Evolutionary conservation across 1,139 yeast species (phyloP).

Genomic region (Meyerozyma smithsonii): DNA sequence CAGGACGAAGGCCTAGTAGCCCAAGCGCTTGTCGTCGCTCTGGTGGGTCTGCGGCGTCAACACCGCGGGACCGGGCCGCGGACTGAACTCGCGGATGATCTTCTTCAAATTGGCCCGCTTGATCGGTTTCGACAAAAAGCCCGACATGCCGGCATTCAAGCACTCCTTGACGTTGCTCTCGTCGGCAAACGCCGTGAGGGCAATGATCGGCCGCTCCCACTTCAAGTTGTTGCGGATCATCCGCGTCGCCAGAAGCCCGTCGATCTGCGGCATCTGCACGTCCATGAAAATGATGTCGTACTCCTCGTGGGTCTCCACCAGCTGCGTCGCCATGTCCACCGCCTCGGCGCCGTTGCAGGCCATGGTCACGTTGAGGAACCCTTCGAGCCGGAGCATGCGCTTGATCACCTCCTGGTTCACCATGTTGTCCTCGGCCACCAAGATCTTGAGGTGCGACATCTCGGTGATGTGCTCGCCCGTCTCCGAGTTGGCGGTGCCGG

Average conservation of each 20-base stretch:
- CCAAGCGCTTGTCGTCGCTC: slow-evolving; percentile 14
- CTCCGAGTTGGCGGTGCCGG: slow-evolving; percentile 52
- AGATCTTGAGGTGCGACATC: slow-evolving; percentile 45
- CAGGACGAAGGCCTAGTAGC: too few relatives aligned
- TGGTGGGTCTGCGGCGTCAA: slow-evolving; percentile 13
- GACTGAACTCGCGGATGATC: slow-evolving; percentile 43
- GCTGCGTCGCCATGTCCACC: slow-evolving; percentile 53
- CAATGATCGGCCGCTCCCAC: slow-evolving; percentile 76
- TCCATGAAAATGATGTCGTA: slow-evolving; percentile 90
- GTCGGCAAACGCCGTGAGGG: slow-evolving; percentile 92
- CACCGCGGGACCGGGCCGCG: slow-evolving; percentile 17
- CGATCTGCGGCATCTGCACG: slow-evolving; percentile 92
- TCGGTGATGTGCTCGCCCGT: slow-evolving; percentile 22
- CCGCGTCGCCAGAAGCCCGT: slow-evolving; percentile 80
- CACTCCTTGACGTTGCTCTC: slow-evolving; percentile 78
- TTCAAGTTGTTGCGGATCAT: slow-evolving; percentile 62
- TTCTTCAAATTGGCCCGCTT: slow-evolving; percentile 62
- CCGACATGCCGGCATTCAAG: slow-evolving; percentile 79
- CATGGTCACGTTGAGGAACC: slow-evolving; percentile 61
- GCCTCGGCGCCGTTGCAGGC: slow-evolving; percentile 94
- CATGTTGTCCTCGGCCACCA: slow-evolving; percentile 92
- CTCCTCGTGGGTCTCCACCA: slow-evolving; percentile 31
- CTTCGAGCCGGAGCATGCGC: slow-evolving; percentile 79
- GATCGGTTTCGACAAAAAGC: slow-evolving; percentile 84
- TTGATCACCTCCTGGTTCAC: slow-evolving; percentile 90